These are phyloP conservation scores for Alternaria postmessia DNA, from an alignment of 2,329 filamentous ascomycete genomes.

Conservation along the genomic window DNA sequence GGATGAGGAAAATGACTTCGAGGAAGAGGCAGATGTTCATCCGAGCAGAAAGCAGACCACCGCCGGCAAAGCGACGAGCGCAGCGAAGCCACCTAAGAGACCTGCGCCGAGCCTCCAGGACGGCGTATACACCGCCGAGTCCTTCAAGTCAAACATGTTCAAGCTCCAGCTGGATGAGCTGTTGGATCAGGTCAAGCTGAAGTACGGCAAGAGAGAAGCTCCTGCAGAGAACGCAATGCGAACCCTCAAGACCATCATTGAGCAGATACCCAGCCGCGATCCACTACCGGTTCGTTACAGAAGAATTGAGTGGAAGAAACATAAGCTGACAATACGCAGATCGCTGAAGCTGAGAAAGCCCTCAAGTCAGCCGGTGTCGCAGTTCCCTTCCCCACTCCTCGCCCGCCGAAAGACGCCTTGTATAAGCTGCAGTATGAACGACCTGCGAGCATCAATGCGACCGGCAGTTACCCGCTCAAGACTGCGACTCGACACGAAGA, in stretches of 20 bases:
- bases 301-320: background rate
- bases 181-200: slow-evolving; percentile 64
- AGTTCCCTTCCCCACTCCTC: slow-evolving; percentile 87
- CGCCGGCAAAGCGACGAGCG: slow-evolving; percentile 17
- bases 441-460: slow-evolving; percentile 82
- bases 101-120: slow-evolving; percentile 39
- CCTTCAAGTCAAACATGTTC: slow-evolving; percentile 73
- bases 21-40: slow-evolving; percentile 24
- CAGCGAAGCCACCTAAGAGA: slow-evolving; percentile 30
- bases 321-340: slow-evolving; percentile 56
- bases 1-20: slow-evolving; percentile 7
- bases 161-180: slow-evolving; percentile 73
- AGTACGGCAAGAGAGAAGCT: slow-evolving; percentile 65
- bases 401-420: slow-evolving; percentile 75
- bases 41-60: slow-evolving; percentile 15
- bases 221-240: slow-evolving; percentile 57
- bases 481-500: slow-evolving; percentile 73
- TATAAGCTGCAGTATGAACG: slow-evolving; percentile 83
- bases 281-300: slow-evolving; percentile 53
- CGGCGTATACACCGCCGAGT: slow-evolving; percentile 59
- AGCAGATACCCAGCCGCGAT: slow-evolving; percentile 61
- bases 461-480: slow-evolving; percentile 84
- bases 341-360: slow-evolving; percentile 73
- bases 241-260: slow-evolving; percentile 51
- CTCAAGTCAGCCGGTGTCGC: slow-evolving; percentile 70